These are phyloP conservation scores for Jatropha multifida DNA, from an alignment of 441 rosid genomes.

Conservation along the genomic window DNA sequence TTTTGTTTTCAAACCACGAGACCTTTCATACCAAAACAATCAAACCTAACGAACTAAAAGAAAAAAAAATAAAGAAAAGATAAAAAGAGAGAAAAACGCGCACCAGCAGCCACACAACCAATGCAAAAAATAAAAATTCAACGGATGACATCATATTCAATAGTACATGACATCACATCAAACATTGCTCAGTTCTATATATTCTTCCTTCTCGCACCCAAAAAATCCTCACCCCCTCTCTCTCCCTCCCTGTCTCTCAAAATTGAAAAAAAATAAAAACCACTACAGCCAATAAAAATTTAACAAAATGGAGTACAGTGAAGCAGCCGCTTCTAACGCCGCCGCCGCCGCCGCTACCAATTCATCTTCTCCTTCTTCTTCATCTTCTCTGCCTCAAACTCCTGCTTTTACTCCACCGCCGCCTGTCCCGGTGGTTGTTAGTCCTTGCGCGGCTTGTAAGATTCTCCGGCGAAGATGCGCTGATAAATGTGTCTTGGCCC, in stretches of 20 bases:
- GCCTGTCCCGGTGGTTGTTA: conserved; percentile 32
- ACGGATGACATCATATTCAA: conserved; percentile 14
- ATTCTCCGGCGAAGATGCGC: conserved; percentile 64
- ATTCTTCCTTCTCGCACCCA: not conserved
- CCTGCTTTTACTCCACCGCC: conserved; percentile 11
- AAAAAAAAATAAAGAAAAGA: no score
- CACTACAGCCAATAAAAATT: not conserved
- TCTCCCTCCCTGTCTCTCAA: conserved; percentile 1
- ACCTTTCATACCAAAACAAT: not conserved
- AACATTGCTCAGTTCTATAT: not conserved
- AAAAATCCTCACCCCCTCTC: not conserved
- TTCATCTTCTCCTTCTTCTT: conserved; percentile 22
- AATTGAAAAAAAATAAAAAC: no score
- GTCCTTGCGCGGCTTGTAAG: conserved; percentile 83
- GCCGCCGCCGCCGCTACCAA: not conserved
- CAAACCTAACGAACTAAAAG: conserved; percentile 14
- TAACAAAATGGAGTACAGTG: conserved; percentile 10
- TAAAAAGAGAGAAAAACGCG: not conserved
- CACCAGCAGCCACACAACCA: conserved; percentile 13
- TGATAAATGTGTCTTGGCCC: conserved; percentile 64
- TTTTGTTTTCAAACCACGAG: not conserved
- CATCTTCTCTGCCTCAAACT: conserved; percentile 36
- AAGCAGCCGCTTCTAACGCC: not conserved
- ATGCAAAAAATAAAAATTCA: not conserved
- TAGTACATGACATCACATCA: not conserved